phyloP scores from a whole-genome alignment of 331 rosid genomes.

The Acacia pycnantha region DNA sequence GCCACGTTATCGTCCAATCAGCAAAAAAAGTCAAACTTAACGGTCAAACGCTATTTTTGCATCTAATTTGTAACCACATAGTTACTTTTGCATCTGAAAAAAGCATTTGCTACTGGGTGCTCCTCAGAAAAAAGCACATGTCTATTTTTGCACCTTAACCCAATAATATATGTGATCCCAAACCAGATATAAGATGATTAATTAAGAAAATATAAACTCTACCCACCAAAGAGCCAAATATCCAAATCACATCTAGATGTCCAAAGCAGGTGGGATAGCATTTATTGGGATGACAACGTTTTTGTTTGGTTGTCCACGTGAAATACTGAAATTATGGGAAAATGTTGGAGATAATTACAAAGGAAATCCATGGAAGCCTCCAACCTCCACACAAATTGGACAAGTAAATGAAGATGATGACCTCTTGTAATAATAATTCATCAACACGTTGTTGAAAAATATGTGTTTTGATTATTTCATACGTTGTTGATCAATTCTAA shows the following conservation, averaged over 20 bases:
- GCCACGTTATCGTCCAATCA: too few relatives aligned
- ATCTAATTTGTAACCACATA: too few relatives aligned
- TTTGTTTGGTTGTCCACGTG: not conserved
- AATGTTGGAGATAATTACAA: not conserved
- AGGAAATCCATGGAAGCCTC: not conserved
- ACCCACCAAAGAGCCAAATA: not conserved
- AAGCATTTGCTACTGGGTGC: too few relatives aligned
- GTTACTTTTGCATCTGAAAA: too few relatives aligned
- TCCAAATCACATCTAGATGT: not conserved
- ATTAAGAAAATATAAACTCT: too few relatives aligned
- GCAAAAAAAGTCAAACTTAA: too few relatives aligned
- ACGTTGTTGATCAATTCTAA: not conserved
- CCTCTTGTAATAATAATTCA: not conserved
- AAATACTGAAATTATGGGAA: not conserved
- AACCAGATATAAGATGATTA: too few relatives aligned
- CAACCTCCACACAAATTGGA: not conserved
- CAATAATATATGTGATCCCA: rapidly evolving
- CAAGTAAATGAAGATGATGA: not conserved
- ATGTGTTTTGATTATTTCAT: not conserved
- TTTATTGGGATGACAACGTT: not conserved
- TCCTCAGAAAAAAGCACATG: too few relatives aligned
- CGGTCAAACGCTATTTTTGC: too few relatives aligned
- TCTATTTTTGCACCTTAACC: too few relatives aligned
- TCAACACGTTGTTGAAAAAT: not conserved
- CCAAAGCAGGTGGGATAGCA: not conserved